Base-by-base conservation (phyloP, 257 asterid species). In the Solanum corneliomulleri region DNA sequence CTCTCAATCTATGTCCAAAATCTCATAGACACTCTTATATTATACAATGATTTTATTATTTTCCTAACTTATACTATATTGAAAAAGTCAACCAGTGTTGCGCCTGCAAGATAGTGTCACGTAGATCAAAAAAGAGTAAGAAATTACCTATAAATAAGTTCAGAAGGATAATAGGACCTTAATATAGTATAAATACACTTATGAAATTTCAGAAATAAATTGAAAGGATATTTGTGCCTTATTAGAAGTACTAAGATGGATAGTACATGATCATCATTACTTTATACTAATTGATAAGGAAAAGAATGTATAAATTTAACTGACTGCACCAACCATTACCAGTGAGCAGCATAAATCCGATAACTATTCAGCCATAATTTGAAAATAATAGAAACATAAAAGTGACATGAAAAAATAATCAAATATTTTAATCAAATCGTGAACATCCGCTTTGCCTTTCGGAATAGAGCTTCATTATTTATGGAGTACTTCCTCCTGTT, bases 141-240 rank as follows among this genome's bases (percentile, higher is more conserved):
- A 31, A 33, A 33, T 33, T 33, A 33, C 1, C 3, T 33, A 33
- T 0, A 33, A 33, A 33, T 33, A 33, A 33, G 0, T 33, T 33
- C 0, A 33, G 0, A 33, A 33, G 0, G 5, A 0, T 33, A 33
- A 33, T 33, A 33, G 0, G 0, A 33, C 4, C 5, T 33, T 33
- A 33, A 0, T 0, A 33, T 33, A 33, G 0, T 33, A 33, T 33
- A 33, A 33, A 33, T 33, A 3, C 3, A 0, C 35, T 4, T 3
- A 3, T 33, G 4, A 33, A 3, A 33, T 33, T 33, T 33, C 3
- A 33, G 0, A 33, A 33, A 33, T 33, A 33, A 33, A 33, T 31
- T 31, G 0, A 31, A 0, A 2, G 2, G 31, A 0, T 31, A 31
- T 0, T 31, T 31, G 31, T 31, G 2, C n/a, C n/a, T n/a, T n/a